Conservation (phyloP, 1,284 basidiomycete genomes). For the Tilletiaria anomala region DNA sequence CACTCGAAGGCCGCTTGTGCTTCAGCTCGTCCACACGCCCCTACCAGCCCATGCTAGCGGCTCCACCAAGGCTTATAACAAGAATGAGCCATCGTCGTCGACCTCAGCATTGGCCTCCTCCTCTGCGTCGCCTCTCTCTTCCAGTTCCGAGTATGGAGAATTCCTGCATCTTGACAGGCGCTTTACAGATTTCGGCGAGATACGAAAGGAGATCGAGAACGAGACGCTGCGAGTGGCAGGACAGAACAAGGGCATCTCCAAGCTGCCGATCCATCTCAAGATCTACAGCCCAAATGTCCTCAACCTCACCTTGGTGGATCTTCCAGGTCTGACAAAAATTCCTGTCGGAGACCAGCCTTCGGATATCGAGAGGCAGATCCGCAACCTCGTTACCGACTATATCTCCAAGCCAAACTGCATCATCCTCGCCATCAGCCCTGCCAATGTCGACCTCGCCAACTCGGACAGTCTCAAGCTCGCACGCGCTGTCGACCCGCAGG, state of each 20-base stretch:
- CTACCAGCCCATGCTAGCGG: not conserved
- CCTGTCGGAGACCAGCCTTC: slow-evolving; percentile 51
- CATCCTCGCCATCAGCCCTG: slow-evolving; percentile 86
- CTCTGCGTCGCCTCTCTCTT: too few species aligned
- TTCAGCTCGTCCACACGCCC: slow-evolving; percentile 75
- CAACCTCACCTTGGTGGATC: slow-evolving; percentile 85
- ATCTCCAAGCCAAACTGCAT: slow-evolving; percentile 95
- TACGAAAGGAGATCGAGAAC: slow-evolving; percentile 90
- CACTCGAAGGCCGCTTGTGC: slow-evolving; percentile 80
- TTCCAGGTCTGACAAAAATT: slow-evolving; percentile 74
- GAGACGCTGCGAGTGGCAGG: slow-evolving; percentile 95
- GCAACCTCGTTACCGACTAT: slow-evolving; percentile 81
- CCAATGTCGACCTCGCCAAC: slow-evolving; percentile 96
- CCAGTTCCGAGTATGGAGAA: slow-evolving; percentile 95
- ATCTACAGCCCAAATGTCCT: slow-evolving; percentile 91
- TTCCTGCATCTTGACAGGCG: slow-evolving; percentile 91
- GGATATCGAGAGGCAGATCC: slow-evolving; percentile 93
- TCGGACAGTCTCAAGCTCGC: slow-evolving; percentile 95
- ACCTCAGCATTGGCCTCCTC: not conserved
- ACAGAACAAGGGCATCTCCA: slow-evolving; percentile 96
- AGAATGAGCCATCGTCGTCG: too few species aligned
- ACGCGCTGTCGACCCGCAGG: slow-evolving; percentile 84
- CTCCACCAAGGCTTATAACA: not conserved
- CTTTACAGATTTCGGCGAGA: slow-evolving; percentile 86
- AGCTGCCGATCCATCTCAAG: slow-evolving; percentile 80